Evolutionary conservation across 108 stramenopile species (phyloP), one percentile per base, ranked within the genome.

Genomic region (Fragilariopsis cylindrus): DNA sequence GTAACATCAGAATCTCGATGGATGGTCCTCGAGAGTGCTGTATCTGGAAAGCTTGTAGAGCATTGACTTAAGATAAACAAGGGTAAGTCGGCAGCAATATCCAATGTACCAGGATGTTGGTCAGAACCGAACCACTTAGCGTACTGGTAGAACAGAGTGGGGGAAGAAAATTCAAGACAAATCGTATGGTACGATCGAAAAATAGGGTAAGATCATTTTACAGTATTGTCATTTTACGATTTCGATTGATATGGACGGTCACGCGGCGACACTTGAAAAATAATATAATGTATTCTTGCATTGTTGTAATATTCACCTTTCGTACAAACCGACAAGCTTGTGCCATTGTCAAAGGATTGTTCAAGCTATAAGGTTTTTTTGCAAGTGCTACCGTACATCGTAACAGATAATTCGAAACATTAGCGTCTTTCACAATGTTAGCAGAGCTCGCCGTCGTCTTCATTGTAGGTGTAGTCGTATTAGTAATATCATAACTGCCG

Each of bases 291-390:
- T 30, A 30, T 30, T 30, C 30, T 30, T 30, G 30, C 50, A 52
- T 9, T 13, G 9, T 52, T 9, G 13, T 13, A 18, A 55, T 39
- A 71, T 79, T 78, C 71, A 90, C 89, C 80, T 75, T 72, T 47
- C 70, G 60, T 6, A 89, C 39, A 68, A 92, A 85, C 39, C 71
- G 41, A 46, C 78, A 83, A 45, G 84, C 66, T 57, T 83, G 81
- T 7, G 77, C 72, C 74, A 86, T 71, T 0, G 84, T 79, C 57
- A 92, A 60, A 12, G 87, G 84, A 67, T 89, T 85, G n/a, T 72
- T 78, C 9, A 84, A 43, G 53, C 78, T 76, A 9, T 60, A 65
- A 11, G 84, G 70, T 53, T 88, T 89, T 19, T 48, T 73, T 5
- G 84, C 66, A 4, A 92, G 66, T 6, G 85, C 82, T 15, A 76